Evolutionary conservation across 495 filamentous ascomycete genomes (phyloP).

Genomic region (Aspergillus diversus): DNA sequence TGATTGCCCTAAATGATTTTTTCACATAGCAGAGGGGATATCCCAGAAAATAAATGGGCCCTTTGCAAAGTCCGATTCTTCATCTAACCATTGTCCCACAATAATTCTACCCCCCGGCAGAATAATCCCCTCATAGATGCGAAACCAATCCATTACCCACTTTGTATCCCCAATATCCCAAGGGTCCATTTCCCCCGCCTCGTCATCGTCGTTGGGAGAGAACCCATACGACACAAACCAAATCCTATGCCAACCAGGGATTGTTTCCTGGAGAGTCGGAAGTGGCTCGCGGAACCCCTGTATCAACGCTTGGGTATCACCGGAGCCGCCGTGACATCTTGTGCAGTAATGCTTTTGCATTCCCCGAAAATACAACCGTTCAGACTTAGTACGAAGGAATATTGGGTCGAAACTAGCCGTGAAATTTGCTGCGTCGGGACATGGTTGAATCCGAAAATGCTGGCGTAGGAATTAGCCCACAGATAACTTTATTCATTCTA

Average conservation of each 20-base stretch:
- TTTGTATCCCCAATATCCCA: constrained; percentile 25
- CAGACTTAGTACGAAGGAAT: constrained; percentile 18
- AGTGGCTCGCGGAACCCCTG: constrained; percentile 40
- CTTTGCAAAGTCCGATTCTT: constrained; percentile 22
- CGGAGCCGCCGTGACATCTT: constrained; percentile 2
- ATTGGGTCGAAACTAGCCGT: constrained; percentile 28
- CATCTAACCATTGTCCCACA: constrained; percentile 52
- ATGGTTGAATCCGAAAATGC: constrained; percentile 23
- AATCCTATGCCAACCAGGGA: constrained; percentile 48
- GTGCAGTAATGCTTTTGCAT: constrained; percentile 18
- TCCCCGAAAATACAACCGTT: constrained; percentile 32
- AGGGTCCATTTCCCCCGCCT: constrained; percentile 11
- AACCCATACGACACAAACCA: constrained; percentile 41
- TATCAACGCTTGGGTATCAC: constrained; percentile 19
- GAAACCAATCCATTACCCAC: constrained; percentile 29
- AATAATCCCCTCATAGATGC: constrained; percentile 53
- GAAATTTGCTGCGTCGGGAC: constrained; percentile 30
- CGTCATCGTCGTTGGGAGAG: constrained; percentile 17
- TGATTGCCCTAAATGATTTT: neutral
- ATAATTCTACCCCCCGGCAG: constrained; percentile 52
- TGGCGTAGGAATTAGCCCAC: too few species aligned
- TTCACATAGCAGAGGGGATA: neutral
- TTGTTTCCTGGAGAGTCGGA: constrained; percentile 27
- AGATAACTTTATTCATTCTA: too few species aligned
- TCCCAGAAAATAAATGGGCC: constrained; percentile 64